These are phyloP conservation scores for Termitomyces bulborhizus DNA, from an alignment of 768 basidiomycete genomes.

Conservation along the genomic window DNA sequence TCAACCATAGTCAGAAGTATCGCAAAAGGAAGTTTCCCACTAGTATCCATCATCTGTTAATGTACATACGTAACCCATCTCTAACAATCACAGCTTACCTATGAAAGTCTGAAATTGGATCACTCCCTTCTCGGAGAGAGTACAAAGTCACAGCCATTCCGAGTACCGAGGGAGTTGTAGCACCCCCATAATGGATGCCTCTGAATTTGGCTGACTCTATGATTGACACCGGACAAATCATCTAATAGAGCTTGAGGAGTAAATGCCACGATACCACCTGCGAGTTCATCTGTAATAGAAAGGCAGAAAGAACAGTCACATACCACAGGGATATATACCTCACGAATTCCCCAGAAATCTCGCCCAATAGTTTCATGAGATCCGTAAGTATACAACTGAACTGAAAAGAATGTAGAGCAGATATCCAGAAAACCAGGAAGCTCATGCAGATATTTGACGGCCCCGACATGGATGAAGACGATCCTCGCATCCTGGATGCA, in stretches of 20 bases:
- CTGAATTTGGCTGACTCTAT: conserved; percentile 44
- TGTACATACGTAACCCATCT: not conserved
- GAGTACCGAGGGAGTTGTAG: conserved; percentile 57
- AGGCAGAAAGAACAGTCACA: not conserved
- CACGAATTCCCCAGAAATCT: conserved; percentile 51
- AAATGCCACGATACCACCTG: conserved; percentile 73
- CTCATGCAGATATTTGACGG: conserved; percentile 41
- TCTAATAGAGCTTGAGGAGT: conserved; percentile 56
- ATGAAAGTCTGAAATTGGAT: conserved; percentile 35
- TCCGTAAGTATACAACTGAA: conserved; percentile 66
- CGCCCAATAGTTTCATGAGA: conserved; percentile 46
- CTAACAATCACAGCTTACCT: conserved; percentile 23
- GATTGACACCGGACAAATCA: conserved; percentile 40
- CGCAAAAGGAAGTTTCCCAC: conserved; percentile 32
- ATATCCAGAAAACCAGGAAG: conserved; percentile 45
- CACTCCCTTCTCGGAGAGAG: conserved; percentile 22
- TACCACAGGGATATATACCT: conserved; percentile 66
- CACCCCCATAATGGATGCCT: conserved; percentile 64
- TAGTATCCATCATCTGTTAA: conserved; percentile 13
- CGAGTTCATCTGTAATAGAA: not conserved
- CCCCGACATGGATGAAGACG: conserved; percentile 63
- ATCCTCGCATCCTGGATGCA: conserved; percentile 33
- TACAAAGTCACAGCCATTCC: conserved; percentile 43
- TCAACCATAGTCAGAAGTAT: conserved; percentile 43
- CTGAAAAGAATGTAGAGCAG: conserved; percentile 33